Conservation (phyloP, 2,329 filamentous ascomycete species). For the Paraconiothyrium sp. region DNA sequence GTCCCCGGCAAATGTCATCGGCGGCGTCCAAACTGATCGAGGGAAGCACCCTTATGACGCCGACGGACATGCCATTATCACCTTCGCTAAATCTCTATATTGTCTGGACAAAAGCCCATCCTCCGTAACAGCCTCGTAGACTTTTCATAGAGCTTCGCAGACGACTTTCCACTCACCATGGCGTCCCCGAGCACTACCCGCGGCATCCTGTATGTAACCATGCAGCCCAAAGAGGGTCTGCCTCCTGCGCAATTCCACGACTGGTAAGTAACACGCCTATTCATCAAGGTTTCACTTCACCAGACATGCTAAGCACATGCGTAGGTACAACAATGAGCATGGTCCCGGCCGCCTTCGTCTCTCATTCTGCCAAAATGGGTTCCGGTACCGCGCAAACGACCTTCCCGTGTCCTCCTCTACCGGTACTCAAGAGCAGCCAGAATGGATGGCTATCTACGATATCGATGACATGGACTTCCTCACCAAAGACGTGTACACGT, state of each 20-base stretch:
- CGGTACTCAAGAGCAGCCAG: constrained; percentile 60
- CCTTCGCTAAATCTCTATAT: background rate
- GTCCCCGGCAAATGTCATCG: constrained; percentile 48
- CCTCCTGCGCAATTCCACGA: constrained; percentile 80
- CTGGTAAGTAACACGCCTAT: constrained; percentile 43
- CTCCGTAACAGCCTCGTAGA: constrained; percentile 4
- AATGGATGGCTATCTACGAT: constrained; percentile 85
- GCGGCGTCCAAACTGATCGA: constrained; percentile 21
- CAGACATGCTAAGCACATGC: constrained; percentile 19
- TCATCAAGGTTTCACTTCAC: constrained; percentile 30
- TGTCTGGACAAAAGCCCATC: constrained; percentile 1
- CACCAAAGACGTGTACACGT: constrained; percentile 74
- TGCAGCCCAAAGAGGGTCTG: constrained; percentile 77
- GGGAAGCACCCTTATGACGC: constrained; percentile 3
- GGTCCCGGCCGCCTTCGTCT: constrained; percentile 82
- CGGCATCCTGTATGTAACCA: constrained; percentile 85
- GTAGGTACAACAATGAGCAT: constrained; percentile 85
- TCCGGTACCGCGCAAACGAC: constrained; percentile 79
- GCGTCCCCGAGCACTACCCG: constrained; percentile 54
- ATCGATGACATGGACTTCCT: constrained; percentile 77
- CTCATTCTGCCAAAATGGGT: constrained; percentile 77
- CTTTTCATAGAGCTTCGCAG: background rate
- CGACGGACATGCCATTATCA: background rate
- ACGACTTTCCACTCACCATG: constrained; percentile 44
- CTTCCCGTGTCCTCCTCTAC: constrained; percentile 37